phyloP scores from a whole-genome alignment of 176 grass and related monocot genomes.

The Eleusine coracana region DNA sequence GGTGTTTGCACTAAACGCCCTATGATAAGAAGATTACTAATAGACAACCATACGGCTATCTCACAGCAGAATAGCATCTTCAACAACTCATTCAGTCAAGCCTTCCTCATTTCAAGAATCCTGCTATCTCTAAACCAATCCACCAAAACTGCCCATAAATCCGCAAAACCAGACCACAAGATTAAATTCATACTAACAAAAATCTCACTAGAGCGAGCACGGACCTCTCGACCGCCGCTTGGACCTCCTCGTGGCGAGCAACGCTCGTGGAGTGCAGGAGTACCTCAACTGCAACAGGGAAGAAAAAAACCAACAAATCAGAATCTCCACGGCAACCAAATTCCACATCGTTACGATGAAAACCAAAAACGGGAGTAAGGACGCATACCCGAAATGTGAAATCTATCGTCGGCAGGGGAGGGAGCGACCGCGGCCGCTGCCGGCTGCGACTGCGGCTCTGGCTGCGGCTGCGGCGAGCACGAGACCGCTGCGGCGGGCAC shows the following conservation, averaged over 20 bases:
- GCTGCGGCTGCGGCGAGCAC: constrained; percentile 40
- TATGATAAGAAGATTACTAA: too few species aligned
- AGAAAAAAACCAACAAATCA: constrained; percentile 10
- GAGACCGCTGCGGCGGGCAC: constrained; percentile 27
- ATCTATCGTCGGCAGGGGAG: constrained; percentile 59
- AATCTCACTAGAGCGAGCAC: constrained; percentile 17
- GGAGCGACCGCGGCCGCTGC: constrained; percentile 6
- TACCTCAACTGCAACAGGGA: constrained; percentile 82
- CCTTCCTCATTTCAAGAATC: neutral
- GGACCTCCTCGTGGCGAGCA: constrained; percentile 66
- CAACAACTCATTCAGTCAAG: constrained; percentile 5
- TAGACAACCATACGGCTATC: neutral
- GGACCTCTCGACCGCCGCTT: constrained; percentile 77
- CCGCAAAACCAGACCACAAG: neutral
- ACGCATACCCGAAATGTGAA: constrained; percentile 71
- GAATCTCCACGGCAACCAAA: constrained; percentile 7
- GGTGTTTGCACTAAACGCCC: too few species aligned
- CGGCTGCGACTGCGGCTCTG: neutral
- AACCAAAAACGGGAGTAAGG: neutral
- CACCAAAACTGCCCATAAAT: neutral
- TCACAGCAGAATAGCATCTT: neutral
- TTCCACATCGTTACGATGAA: neutral
- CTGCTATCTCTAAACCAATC: neutral
- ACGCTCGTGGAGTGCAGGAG: constrained; percentile 69
- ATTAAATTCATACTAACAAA: constrained; percentile 10